A percentile compares a stretch with the other conserved stretches of the same genome.
These are phyloP conservation scores for Ashbya aceris DNA, from an alignment of 1,139 yeast species.

Conservation along the genomic window DNA sequence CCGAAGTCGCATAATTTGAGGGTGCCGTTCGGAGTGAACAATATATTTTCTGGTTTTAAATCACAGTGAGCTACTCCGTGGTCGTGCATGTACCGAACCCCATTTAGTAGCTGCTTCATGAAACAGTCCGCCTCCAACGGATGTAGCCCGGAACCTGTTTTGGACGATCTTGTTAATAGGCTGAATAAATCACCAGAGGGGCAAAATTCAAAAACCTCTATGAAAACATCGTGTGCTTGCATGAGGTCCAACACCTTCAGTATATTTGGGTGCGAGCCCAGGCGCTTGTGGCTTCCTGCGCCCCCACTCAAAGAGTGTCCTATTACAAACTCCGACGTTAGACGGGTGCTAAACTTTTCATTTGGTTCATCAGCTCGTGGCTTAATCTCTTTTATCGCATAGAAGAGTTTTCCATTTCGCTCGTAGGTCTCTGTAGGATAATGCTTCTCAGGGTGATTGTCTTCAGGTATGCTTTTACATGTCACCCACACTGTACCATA, in stretches of 20 bases:
- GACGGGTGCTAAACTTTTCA: conserved; percentile 54
- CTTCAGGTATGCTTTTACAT: conserved; percentile 31
- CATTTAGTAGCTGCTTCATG: conserved; percentile 56
- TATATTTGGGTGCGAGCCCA: conserved; percentile 43
- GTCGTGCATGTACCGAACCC: conserved; percentile 56
- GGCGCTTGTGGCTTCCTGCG: conserved; percentile 7
- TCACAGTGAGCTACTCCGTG: conserved; percentile 77
- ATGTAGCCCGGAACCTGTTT: conserved; percentile 33
- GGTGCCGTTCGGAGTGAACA: conserved; percentile 41
- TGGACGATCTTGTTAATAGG: conserved; percentile 30
- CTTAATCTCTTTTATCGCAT: conserved; percentile 67
- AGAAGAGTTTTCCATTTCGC: conserved; percentile 31
- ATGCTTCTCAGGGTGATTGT: conserved; percentile 21
- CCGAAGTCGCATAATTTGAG: conserved; percentile 65
- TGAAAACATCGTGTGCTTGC: conserved; percentile 50
- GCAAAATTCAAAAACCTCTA: conserved; percentile 73
- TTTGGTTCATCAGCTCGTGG: conserved; percentile 41
- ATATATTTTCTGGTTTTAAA: conserved; percentile 57
- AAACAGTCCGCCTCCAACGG: conserved; percentile 61
- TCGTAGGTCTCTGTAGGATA: conserved; percentile 19
- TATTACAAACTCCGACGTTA: conserved; percentile 70
- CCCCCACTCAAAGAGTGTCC: conserved; percentile 53
- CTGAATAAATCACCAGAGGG: conserved; percentile 65
- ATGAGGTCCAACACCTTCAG: conserved; percentile 61
- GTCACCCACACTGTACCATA: conserved; percentile 58